Evolutionary conservation across 352 stramenopile species (phyloP).

Genomic region (Lagenidium giganteum): DNA sequence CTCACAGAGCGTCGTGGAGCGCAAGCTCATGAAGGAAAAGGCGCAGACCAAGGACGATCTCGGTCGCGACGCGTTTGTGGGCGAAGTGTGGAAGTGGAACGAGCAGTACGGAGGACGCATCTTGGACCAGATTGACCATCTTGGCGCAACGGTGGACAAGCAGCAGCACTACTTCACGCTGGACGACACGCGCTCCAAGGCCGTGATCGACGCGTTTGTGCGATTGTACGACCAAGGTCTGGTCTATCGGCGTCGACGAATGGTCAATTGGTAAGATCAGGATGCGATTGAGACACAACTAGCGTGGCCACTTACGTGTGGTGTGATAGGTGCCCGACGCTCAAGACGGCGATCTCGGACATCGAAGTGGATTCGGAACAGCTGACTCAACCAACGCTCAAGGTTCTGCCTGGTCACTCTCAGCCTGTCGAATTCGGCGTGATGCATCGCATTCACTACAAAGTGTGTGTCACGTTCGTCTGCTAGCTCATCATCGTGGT

Average conservation of each 20-base stretch:
- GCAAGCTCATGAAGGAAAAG: constrained; percentile 95
- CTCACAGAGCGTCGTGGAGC: constrained; percentile 95
- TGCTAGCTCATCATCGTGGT: constrained; percentile 8
- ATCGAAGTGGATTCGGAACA: constrained; percentile 98
- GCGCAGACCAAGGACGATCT: constrained; percentile 92
- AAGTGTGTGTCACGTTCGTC: constrained; percentile 20
- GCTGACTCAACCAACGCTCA: constrained; percentile 86
- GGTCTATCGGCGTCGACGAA: constrained; percentile 93
- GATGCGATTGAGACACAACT: not conserved
- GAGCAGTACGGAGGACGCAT: constrained; percentile 96
- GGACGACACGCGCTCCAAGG: constrained; percentile 87
- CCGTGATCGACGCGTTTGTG: constrained; percentile 66
- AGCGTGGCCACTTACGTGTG: not conserved
- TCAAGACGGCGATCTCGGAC: constrained; percentile 95
- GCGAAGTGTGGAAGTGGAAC: constrained; percentile 98
- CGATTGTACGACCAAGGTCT: constrained; percentile 96
- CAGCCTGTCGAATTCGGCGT: constrained; percentile 80
- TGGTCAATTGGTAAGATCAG: constrained; percentile 98
- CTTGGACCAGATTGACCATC: constrained; percentile 90
- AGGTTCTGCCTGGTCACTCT: constrained; percentile 62
- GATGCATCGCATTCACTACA: constrained; percentile 80
- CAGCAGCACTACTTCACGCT: constrained; percentile 97
- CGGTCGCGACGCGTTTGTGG: constrained; percentile 95
- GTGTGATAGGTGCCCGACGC: constrained; percentile 58
- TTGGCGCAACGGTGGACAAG: constrained; percentile 97